A percentile compares a stretch with the other conserved stretches of the same genome.
These are phyloP conservation scores for Naganishia kalamii DNA, from an alignment of 768 basidiomycete genomes.

Conservation along the genomic window DNA sequence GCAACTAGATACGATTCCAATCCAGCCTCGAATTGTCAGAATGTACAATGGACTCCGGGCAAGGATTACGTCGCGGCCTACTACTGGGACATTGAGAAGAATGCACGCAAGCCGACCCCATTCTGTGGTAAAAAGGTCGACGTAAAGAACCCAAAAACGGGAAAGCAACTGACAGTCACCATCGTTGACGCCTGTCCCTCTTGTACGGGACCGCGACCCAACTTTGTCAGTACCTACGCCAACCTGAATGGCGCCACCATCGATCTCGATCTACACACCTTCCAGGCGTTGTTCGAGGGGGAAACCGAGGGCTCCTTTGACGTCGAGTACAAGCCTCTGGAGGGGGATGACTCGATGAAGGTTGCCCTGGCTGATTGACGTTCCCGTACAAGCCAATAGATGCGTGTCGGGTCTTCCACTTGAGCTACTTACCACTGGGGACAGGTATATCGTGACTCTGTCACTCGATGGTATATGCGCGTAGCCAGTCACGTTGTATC, in stretches of 20 bases:
- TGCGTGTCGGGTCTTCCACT: too few species aligned
- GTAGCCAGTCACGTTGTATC: too few species aligned
- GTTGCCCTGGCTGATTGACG: background rate
- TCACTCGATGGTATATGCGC: too few species aligned
- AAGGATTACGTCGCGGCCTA: background rate
- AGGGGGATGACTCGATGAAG: background rate
- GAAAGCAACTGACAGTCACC: background rate
- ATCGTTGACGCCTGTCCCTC: slow-evolving; percentile 1
- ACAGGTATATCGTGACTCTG: too few species aligned
- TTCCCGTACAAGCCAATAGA: too few species aligned
- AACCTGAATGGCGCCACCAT: slow-evolving; percentile 12
- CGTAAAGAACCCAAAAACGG: background rate
- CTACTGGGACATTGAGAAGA: background rate
- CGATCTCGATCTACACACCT: background rate
- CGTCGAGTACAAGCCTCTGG: background rate
- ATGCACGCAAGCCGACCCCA: background rate
- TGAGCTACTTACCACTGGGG: too few species aligned
- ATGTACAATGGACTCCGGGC: background rate
- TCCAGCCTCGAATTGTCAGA: too few species aligned
- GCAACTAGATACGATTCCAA: background rate
- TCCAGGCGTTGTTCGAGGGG: background rate
- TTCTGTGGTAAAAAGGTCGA: slow-evolving; percentile 6
- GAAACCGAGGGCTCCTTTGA: slow-evolving; percentile 3
- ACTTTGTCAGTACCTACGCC: background rate
- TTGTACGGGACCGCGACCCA: background rate